These are phyloP conservation scores for Quercus glauca DNA, from an alignment of 306 rosid genomes.

Conservation along the genomic window DNA sequence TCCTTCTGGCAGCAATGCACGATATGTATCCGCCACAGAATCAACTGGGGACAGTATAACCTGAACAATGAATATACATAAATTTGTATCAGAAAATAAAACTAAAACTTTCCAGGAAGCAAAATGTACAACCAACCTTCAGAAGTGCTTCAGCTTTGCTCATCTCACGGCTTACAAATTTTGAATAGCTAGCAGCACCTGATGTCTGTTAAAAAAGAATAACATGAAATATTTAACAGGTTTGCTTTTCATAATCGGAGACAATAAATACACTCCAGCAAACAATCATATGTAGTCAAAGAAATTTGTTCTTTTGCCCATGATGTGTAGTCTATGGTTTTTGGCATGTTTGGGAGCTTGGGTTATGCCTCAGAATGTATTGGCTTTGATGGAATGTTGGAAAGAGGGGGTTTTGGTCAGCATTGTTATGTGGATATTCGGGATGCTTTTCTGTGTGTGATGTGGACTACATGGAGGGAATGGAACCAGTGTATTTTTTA, in stretches of 20 bases:
- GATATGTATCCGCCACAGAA: slow-evolving; percentile 94
- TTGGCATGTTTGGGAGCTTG: no score
- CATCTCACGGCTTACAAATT: slow-evolving; percentile 98
- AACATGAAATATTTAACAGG: slow-evolving; percentile 16
- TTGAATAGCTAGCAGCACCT: slow-evolving; percentile 89
- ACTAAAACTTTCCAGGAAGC: not conserved
- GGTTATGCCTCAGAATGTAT: no score
- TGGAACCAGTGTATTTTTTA: no score
- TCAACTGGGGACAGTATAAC: slow-evolving; percentile 95
- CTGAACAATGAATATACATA: slow-evolving; percentile 37
- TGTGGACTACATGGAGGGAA: no score
- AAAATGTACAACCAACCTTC: slow-evolving; percentile 55
- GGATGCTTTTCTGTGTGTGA: no score
- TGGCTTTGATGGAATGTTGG: no score
- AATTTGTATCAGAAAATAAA: slow-evolving; percentile 16
- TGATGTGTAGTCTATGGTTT: no score
- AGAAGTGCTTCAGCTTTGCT: slow-evolving; percentile 98
- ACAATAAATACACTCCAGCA: not conserved
- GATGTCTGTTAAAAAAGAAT: slow-evolving; percentile 54
- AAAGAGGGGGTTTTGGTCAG: no score
- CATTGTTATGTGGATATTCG: no score
- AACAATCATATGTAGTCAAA: slow-evolving; percentile 4
- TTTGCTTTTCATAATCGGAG: slow-evolving; percentile 8
- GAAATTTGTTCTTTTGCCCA: not conserved
- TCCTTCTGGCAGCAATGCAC: slow-evolving; percentile 97